Evolutionary conservation across 495 filamentous ascomycete species (phyloP).

Genomic region (Talaromyces adpressus): DNA sequence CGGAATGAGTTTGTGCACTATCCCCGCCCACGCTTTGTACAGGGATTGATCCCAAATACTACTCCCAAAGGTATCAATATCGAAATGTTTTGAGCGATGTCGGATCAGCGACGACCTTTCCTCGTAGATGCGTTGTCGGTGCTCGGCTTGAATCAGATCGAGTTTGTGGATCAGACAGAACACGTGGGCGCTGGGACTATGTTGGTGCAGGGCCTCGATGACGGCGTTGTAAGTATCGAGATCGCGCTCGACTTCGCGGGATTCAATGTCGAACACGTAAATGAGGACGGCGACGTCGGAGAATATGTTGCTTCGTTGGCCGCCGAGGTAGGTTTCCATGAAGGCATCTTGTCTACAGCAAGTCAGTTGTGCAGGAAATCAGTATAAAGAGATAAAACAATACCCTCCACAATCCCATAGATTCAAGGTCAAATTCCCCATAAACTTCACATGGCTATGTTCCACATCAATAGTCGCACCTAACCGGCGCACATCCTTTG

Average conservation of each 20-base stretch:
- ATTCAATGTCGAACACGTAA: constrained; percentile 98
- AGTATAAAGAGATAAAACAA: background rate
- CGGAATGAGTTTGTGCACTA: constrained; percentile 92
- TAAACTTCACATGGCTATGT: constrained; percentile 94
- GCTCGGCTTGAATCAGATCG: constrained; percentile 82
- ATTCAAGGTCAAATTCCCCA: constrained; percentile 93
- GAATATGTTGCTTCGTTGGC: constrained; percentile 94
- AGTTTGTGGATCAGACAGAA: constrained; percentile 98
- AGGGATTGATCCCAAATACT: constrained; percentile 97
- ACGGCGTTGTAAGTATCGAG: constrained; percentile 82
- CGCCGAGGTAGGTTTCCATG: constrained; percentile 93
- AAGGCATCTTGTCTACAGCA: constrained; percentile 82
- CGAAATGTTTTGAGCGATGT: constrained; percentile 65
- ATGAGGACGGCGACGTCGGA: constrained; percentile 93
- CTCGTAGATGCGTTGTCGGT: constrained; percentile 73
- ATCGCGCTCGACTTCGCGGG: constrained; percentile 84
- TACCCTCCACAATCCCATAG: constrained; percentile 96
- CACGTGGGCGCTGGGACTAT: constrained; percentile 73
- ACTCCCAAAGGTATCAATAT: constrained; percentile 72
- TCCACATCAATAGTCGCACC: constrained; percentile 99
- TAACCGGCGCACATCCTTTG: constrained; percentile 86
- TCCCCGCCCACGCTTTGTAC: constrained; percentile 97
- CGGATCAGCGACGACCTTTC: constrained; percentile 68
- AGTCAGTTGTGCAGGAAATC: background rate
- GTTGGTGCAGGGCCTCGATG: constrained; percentile 77